These are phyloP conservation scores for Eremomyces bilateralis DNA, from an alignment of 495 filamentous ascomycete genomes.

Conservation along the genomic window DNA sequence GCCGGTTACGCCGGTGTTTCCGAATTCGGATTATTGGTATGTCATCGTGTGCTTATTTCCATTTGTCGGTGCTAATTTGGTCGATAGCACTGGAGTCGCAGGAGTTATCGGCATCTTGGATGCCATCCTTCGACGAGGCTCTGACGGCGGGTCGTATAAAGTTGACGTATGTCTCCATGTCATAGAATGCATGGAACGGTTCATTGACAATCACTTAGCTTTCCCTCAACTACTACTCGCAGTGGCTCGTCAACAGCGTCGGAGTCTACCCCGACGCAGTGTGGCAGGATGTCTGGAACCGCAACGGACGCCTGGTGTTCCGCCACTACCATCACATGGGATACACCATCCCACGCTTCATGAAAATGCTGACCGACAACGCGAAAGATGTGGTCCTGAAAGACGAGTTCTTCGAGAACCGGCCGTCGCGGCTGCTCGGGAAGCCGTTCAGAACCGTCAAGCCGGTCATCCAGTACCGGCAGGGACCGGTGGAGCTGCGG, in stretches of 20 bases:
- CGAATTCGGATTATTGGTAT: constrained; percentile 20
- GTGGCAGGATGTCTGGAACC: constrained; percentile 16
- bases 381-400: constrained; percentile 9
- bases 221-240: constrained; percentile 19
- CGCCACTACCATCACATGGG: constrained; percentile 15
- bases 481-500: constrained; percentile 11
- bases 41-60: too few relatives aligned
- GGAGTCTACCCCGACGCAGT: constrained; percentile 12
- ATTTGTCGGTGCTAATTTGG: too few relatives aligned
- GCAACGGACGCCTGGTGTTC: constrained; percentile 15
- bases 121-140: constrained; percentile 12
- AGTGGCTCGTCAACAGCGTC: constrained; percentile 17
- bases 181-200: not conserved
- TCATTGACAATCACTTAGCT: constrained; percentile 5
- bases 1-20: constrained; percentile 19
- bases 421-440: constrained; percentile 10
- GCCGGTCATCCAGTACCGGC: constrained; percentile 13
- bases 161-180: constrained; percentile 13
- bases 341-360: constrained; percentile 11
- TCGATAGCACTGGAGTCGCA: constrained; percentile 14
- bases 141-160: constrained; percentile 15
- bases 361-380: constrained; percentile 13
- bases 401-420: constrained; percentile 15
- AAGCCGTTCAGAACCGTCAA: constrained; percentile 10
- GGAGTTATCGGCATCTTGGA: constrained; percentile 12